A percentile compares a stretch with the other conserved stretches of the same genome.
These are phyloP conservation scores for Garcia nutans DNA, from an alignment of 345 rosid genomes.

Conservation along the genomic window DNA sequence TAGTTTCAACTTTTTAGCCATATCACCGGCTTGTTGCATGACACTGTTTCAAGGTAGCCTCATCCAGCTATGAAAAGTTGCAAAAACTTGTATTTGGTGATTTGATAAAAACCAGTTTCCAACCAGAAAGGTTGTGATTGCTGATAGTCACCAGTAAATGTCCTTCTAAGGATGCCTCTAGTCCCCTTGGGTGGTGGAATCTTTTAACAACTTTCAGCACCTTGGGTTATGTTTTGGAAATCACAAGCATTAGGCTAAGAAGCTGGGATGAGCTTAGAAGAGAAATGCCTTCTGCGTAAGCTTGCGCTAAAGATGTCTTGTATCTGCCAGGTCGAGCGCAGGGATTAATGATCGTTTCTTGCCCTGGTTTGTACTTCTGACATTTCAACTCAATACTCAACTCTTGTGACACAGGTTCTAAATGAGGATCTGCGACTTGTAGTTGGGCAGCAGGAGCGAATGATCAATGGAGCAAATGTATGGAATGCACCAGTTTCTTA, in stretches of 20 bases:
- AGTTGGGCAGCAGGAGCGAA: slow-evolving; percentile 90
- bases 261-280: too few species aligned
- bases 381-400: not conserved
- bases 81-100: too few species aligned
- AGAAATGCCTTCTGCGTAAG: not conserved
- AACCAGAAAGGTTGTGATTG: not conserved
- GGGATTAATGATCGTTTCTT: not conserved
- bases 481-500: slow-evolving; percentile 90
- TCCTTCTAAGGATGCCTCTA: not conserved
- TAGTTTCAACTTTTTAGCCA: not conserved
- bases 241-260: too few species aligned
- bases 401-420: slow-evolving; percentile 56
- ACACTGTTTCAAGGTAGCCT: not conserved
- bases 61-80: not conserved
- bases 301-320: not conserved
- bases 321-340: not conserved
- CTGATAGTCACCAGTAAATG: not conserved
- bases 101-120: not conserved
- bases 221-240: too few species aligned
- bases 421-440: slow-evolving; percentile 89
- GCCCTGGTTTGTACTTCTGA: too few species aligned
- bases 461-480: slow-evolving; percentile 79
- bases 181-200: not conserved
- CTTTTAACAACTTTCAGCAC: too few species aligned
- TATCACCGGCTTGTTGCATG: not conserved